These are phyloP conservation scores for Mycosphaerella sp. DNA, from an alignment of 2,329 filamentous ascomycete species.

Conservation along the genomic window DNA sequence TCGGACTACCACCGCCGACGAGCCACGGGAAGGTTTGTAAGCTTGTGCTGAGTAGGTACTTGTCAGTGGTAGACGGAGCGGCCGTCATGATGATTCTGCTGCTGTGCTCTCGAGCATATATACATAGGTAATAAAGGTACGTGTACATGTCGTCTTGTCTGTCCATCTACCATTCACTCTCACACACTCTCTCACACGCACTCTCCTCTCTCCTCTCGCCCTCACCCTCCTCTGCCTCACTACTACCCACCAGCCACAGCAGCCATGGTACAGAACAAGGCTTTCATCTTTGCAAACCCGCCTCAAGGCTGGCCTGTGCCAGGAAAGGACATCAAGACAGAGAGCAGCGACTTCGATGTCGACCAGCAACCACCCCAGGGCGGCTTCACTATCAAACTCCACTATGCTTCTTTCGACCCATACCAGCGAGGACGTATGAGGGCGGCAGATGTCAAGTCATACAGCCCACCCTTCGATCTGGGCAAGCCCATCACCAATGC, in stretches of 20 bases:
- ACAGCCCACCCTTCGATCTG: constrained; percentile 59
- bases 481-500: constrained; percentile 58
- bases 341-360: constrained; percentile 63
- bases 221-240: background rate
- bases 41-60: background rate
- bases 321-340: constrained; percentile 63
- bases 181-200: no score
- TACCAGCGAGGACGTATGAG: constrained; percentile 81
- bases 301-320: constrained; percentile 61
- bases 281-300: constrained; percentile 63
- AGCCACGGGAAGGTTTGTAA: constrained; percentile 1
- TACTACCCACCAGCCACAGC: background rate
- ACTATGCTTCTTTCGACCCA: constrained; percentile 73
- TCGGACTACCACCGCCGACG: background rate
- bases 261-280: constrained; percentile 61
- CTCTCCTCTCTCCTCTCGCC: background rate
- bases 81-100: no score
- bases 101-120: background rate
- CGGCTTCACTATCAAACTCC: constrained; percentile 62
- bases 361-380: constrained; percentile 54
- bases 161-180: no score
- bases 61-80: no score
- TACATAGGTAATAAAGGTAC: no score
- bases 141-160: no score
- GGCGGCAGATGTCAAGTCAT: constrained; percentile 56